Evolutionary conservation across 176 grass and related monocot genomes (phyloP).

Genomic region (Areca catechu): DNA sequence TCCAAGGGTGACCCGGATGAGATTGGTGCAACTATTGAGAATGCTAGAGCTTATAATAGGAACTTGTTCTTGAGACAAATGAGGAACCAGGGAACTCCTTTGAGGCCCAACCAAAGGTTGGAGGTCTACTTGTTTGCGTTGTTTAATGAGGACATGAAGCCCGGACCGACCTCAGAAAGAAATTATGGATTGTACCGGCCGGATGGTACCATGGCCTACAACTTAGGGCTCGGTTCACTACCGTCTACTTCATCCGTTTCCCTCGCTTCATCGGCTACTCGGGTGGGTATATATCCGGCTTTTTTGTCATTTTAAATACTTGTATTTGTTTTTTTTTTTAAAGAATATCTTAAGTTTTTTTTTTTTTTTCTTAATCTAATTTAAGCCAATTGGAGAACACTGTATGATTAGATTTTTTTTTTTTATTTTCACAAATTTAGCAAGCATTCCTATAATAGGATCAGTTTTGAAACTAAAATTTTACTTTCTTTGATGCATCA

Average conservation of each 20-base stretch:
- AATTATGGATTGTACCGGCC: constrained; percentile 86
- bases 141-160: constrained; percentile 97
- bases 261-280: constrained; percentile 29
- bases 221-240: constrained; percentile 40
- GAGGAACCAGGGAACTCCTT: constrained; percentile 65
- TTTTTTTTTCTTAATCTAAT: no score
- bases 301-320: no score
- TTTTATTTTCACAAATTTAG: no score
- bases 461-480: no score
- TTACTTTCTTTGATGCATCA: no score
- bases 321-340: no score
- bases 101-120: constrained; percentile 44
- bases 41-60: constrained; percentile 67
- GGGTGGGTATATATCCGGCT: constrained; percentile 7
- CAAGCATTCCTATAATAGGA: no score
- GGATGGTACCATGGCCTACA: constrained; percentile 77
- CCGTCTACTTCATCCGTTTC: constrained; percentile 50
- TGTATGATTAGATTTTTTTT: no score
- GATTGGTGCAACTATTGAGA: constrained; percentile 63
- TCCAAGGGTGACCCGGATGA: constrained; percentile 78
- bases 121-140: constrained; percentile 95
- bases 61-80: constrained; percentile 68
- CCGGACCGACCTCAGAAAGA: constrained; percentile 66
- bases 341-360: no score
- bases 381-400: no score